Percentiles rank a stretch among this genome's conserved stretches.
Evolutionary conservation across 2,329 filamentous ascomycete genomes (phyloP).

Genomic region (Lachnellula arida): DNA sequence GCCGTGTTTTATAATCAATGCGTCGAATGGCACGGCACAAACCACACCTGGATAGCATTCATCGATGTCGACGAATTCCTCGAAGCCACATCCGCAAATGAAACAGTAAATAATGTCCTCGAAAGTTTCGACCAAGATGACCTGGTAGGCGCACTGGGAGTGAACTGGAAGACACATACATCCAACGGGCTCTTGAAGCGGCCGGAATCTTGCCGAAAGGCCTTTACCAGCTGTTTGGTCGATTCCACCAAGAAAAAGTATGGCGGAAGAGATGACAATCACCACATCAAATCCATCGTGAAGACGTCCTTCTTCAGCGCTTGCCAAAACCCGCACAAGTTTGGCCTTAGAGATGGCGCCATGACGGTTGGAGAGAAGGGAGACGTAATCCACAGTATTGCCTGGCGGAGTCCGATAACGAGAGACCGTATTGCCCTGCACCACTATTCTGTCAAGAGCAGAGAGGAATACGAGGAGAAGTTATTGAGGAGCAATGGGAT

Average conservation of each 20-base stretch:
- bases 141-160: constrained; percentile 29
- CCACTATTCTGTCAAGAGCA: constrained; percentile 33
- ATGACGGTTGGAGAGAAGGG: constrained; percentile 28
- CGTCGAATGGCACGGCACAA: constrained; percentile 18
- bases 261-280: constrained; percentile 24
- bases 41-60: constrained; percentile 33
- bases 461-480: constrained; percentile 31
- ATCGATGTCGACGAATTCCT: constrained; percentile 32
- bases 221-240: constrained; percentile 30
- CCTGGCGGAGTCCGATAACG: constrained; percentile 28
- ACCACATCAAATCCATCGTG: constrained; percentile 32
- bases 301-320: constrained; percentile 23
- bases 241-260: constrained; percentile 14
- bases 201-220: constrained; percentile 22
- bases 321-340: constrained; percentile 24
- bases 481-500: constrained; percentile 24
- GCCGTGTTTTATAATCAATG: constrained; percentile 21
- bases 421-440: constrained; percentile 30
- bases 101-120: constrained; percentile 28
- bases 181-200: constrained; percentile 26
- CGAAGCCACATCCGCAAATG: constrained; percentile 13
- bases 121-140: constrained; percentile 23
- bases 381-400: constrained; percentile 18
- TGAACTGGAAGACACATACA: constrained; percentile 33
- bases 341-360: constrained; percentile 16